Evolutionary conservation across 768 basidiomycete species (phyloP).

Genomic region (Mycena rebaudengoi): DNA sequence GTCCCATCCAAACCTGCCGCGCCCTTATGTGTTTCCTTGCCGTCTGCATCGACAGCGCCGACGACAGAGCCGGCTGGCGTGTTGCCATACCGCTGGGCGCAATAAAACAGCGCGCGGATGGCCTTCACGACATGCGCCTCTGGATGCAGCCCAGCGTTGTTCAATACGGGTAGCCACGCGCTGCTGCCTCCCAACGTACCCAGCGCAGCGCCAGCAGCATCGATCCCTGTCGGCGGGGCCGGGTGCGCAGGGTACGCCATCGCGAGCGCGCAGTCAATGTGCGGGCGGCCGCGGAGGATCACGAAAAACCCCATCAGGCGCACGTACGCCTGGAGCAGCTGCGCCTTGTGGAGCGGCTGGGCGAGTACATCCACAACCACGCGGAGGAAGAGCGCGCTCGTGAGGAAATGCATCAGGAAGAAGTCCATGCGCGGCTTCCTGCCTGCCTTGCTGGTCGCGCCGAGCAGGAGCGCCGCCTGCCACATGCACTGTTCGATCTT

Average conservation of each 20-base stretch:
- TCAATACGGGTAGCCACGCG: constrained; percentile 61
- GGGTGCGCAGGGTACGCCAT: constrained; percentile 57
- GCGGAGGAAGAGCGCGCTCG: constrained; percentile 58
- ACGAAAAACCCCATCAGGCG: constrained; percentile 45
- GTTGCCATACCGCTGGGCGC: constrained; percentile 56
- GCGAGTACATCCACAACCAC: constrained; percentile 46
- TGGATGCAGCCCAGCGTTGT: constrained; percentile 51
- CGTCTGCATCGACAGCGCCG: constrained; percentile 48
- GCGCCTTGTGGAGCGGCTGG: constrained; percentile 47
- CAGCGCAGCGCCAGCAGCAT: not conserved
- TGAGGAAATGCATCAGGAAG: constrained; percentile 69
- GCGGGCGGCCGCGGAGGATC: constrained; percentile 60
- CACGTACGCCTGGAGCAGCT: constrained; percentile 53
- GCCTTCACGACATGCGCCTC: constrained; percentile 63
- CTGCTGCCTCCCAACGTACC: constrained; percentile 36
- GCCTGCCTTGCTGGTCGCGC: constrained; percentile 54
- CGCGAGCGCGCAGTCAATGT: constrained; percentile 54
- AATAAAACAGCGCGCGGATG: constrained; percentile 57
- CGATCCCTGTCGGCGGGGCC: not conserved
- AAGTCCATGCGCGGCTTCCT: constrained; percentile 61
- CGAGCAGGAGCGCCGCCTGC: constrained; percentile 55
- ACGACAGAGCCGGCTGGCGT: constrained; percentile 47
- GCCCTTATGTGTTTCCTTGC: constrained; percentile 55
- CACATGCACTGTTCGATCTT: constrained; percentile 62
- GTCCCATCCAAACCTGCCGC: constrained; percentile 59